Conservation (phyloP, 371 early-diverging fungal species). For the Spraguea lophii region DNA sequence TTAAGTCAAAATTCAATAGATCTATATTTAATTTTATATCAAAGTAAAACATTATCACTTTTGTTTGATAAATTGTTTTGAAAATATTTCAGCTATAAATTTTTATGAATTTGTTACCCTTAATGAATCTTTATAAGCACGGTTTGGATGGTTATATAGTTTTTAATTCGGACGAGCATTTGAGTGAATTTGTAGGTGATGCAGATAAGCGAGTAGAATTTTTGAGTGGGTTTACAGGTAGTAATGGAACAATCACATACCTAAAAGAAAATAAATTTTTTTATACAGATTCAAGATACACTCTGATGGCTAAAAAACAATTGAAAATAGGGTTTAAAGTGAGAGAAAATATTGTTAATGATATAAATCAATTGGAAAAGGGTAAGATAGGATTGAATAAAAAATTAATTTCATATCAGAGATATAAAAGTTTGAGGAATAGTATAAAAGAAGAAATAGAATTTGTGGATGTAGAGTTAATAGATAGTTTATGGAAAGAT, state of each 20-base stretch:
- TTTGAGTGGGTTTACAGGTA: conserved; percentile 88
- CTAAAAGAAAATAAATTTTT: conserved; percentile 53
- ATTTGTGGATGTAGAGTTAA: conserved; percentile 8
- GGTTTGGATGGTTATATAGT: conserved; percentile 30
- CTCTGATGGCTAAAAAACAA: conserved; percentile 75
- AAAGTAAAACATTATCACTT: no score
- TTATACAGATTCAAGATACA: conserved; percentile 93
- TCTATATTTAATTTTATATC: no score
- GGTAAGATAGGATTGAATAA: conserved; percentile 24
- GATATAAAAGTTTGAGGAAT: conserved; percentile 46
- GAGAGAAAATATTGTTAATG: conserved; percentile 56
- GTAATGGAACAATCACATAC: conserved; percentile 67
- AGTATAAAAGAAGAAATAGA: conserved; percentile 19
- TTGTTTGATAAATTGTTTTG: no score
- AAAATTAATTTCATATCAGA: conserved; percentile 44
- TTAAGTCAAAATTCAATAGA: no score
- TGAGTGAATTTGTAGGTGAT: conserved; percentile 78
- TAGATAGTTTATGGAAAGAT: conserved; percentile 6
- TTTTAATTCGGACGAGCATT: conserved; percentile 36
- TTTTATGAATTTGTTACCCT: no score
- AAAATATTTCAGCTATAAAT: no score
- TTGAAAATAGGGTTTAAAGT: conserved; percentile 47
- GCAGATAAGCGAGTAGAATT: conserved; percentile 70
- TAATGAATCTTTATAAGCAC: neutral
- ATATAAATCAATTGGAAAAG: conserved; percentile 16